Base-by-base conservation (phyloP, 805 yeast species). In the Saccharomyces cerevisiae region DNA sequence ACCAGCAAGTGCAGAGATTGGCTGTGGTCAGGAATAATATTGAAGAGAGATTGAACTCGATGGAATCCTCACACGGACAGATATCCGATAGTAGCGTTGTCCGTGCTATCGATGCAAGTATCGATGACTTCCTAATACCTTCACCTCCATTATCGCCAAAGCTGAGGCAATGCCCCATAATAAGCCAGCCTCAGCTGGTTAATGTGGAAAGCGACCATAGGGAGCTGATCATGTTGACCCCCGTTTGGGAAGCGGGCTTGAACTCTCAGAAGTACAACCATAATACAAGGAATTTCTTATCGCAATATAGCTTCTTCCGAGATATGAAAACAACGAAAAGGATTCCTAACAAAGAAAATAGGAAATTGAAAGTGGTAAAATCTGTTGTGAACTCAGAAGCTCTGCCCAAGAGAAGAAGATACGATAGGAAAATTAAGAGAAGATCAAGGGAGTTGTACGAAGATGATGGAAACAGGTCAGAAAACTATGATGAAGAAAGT, bases 121-220 rank as follows among this genome's bases (percentile, higher is more conserved):
- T 55, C 49, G 66, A 62, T 29, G 67, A 61, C 49, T 56, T 57
- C 31, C 55, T 60, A 41, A 65, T 68, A 29, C 70, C 70, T 6
- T 68, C 71, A 21, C 71, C 71, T 10, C 71, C 71, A 11, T 58
- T 62, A 51, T 68, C 71, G 2, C 71, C 71, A 24, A 58, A 57
- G 47, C 36, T 55, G 48, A 51, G 46, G n/a, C 27, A 41, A 3
- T 29, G 14, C n/a, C 4, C 54, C 54, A 10, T 43, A 41, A 32
- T 51, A 49, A 29, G 31, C 17, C 10, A 27, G 48, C 27, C 53
- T 27, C n/a, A 46, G 11, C 17, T 27, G 14, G 21, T 27, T 57
- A n/a, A 51, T 53, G 14, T 55, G 57, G 11, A 46, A 51, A 21
- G 46, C 60, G n/a, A 56, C 55, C 46, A 52, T 50, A 43, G 43